Evolutionary conservation across 139 green algal genomes (phyloP).

Genomic region (Protoeuglena noctilucae): DNA sequence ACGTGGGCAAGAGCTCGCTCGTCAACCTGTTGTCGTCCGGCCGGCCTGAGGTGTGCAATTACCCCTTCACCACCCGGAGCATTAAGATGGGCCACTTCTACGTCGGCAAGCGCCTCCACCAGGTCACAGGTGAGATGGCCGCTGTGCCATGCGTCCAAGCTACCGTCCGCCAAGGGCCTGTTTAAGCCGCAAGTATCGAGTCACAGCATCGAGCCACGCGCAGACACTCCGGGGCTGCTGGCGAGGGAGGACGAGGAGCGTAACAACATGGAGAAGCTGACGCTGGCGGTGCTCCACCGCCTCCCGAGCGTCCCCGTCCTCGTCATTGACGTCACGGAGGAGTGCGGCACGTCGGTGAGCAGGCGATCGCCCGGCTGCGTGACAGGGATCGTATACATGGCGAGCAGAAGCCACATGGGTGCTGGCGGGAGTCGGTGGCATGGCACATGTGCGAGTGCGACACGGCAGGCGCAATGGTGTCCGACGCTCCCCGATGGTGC

Average conservation of each 20-base stretch:
- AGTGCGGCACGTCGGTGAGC: constrained; percentile 74
- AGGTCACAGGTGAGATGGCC: constrained; percentile 29
- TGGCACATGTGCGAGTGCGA: not conserved
- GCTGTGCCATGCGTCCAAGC: not conserved
- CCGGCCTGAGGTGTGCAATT: constrained; percentile 79
- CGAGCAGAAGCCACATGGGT: not conserved
- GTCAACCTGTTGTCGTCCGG: constrained; percentile 71
- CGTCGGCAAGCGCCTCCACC: constrained; percentile 51
- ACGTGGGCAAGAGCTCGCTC: constrained; percentile 87
- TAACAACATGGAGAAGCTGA: constrained; percentile 91
- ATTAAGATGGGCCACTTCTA: constrained; percentile 98
- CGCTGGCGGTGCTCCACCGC: constrained; percentile 68
- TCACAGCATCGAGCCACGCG: not conserved
- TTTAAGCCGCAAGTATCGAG: not conserved
- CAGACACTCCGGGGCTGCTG: constrained; percentile 89
- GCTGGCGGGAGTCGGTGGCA: not conserved
- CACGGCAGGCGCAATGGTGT: not conserved
- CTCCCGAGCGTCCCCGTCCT: constrained; percentile 75
- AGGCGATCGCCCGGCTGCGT: constrained; percentile 40
- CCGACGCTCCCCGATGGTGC: not conserved
- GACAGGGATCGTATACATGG: not conserved
- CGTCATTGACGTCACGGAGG: constrained; percentile 76
- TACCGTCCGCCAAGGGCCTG: not conserved
- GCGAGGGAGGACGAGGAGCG: constrained; percentile 47
- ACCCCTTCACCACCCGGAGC: constrained; percentile 91